These are phyloP conservation scores for Phoenix roebelenii DNA, from an alignment of 176 grass and related monocot genomes.

Conservation along the genomic window DNA sequence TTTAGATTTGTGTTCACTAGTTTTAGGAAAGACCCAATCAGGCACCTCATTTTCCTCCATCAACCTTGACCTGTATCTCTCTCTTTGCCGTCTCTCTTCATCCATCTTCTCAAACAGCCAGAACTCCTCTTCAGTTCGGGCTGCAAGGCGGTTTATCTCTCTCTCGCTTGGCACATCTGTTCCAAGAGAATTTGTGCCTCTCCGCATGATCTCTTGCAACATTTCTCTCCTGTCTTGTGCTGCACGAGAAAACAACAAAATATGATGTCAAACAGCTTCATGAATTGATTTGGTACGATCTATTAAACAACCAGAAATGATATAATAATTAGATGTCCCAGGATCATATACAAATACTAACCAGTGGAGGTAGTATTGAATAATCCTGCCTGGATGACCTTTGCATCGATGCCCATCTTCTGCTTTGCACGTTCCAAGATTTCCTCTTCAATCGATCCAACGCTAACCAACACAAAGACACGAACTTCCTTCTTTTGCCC, in stretches of 20 bases:
- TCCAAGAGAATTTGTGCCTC: conserved; percentile 87
- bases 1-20: conserved; percentile 36
- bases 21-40: conserved; percentile 66
- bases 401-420: conserved; percentile 99
- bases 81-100: conserved; percentile 87
- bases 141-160: conserved; percentile 93
- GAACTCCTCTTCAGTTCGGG: conserved; percentile 76
- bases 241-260: conserved; percentile 29
- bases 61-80: conserved; percentile 78
- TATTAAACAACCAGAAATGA: too few relatives aligned
- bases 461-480: conserved; percentile 96
- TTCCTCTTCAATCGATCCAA: conserved; percentile 99
- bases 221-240: conserved; percentile 82
- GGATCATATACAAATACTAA: conserved; percentile 7
- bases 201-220: conserved; percentile 92
- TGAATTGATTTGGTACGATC: too few relatives aligned
- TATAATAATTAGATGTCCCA: too few relatives aligned
- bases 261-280: background rate
- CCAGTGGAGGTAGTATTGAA: conserved; percentile 98
- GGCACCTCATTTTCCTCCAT: conserved; percentile 90
- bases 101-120: conserved; percentile 99
- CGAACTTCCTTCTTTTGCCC: conserved; percentile 98
- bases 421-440: conserved; percentile 96
- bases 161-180: conserved; percentile 93
- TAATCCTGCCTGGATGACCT: conserved; percentile 95